Conservation (phyloP, 495 filamentous ascomycete genomes). For the Hypoxylon cercidicola region DNA sequence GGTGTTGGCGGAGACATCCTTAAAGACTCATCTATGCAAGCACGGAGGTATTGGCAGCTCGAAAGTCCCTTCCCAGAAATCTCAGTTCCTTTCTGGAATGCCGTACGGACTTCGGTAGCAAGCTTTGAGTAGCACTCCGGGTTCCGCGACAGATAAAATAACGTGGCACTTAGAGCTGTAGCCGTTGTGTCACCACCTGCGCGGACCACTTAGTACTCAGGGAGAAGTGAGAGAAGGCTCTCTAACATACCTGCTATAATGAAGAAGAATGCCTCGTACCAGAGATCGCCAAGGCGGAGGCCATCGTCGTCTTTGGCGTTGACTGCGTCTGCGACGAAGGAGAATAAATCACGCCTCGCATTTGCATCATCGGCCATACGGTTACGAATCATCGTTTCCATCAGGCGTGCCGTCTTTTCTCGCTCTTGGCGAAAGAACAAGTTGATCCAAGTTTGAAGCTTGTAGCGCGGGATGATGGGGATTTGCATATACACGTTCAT, state of each 20-base stretch:
- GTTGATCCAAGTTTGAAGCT: constrained; percentile 14
- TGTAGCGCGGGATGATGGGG: constrained; percentile 10
- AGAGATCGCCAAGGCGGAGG: constrained; percentile 19
- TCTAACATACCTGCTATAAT: constrained; percentile 25
- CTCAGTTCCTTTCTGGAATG: constrained; percentile 51
- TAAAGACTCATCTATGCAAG: constrained; percentile 68
- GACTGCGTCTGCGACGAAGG: constrained; percentile 56
- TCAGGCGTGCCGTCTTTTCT: constrained; percentile 17
- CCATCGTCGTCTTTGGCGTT: constrained; percentile 28
- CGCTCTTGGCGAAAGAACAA: constrained; percentile 16
- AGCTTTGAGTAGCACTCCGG: constrained; percentile 53
- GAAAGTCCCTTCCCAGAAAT: constrained; percentile 57
- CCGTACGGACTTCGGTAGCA: constrained; percentile 49
- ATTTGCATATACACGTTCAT: constrained; percentile 22
- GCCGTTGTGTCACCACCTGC: constrained; percentile 62
- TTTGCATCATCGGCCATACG: constrained; percentile 23
- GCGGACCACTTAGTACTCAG: background rate
- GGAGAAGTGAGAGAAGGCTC: background rate
- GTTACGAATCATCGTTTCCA: constrained; percentile 29
- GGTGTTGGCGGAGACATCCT: constrained; percentile 65
- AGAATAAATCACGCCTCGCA: constrained; percentile 34
- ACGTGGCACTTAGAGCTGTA: constrained; percentile 56
- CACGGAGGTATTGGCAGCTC: constrained; percentile 58
- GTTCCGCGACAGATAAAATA: constrained; percentile 68
- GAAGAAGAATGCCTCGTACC: constrained; percentile 28